Base-by-base conservation (phyloP, 306 rosid genomes). In the Castanea sativa region DNA sequence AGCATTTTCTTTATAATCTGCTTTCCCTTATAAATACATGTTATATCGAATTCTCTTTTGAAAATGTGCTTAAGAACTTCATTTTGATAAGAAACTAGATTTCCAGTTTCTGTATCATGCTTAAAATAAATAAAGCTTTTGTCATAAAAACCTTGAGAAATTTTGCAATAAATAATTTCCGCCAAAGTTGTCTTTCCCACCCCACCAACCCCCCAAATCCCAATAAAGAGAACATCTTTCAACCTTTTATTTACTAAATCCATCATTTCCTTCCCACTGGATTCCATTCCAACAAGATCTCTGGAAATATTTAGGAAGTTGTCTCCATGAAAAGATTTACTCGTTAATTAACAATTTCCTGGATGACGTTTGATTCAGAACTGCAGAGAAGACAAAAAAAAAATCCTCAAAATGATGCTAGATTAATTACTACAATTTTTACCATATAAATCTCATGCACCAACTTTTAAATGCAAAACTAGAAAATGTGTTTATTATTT, bases 151-250 rank as follows among this genome's bases (percentile, higher is more conserved):
- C 57, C 43, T 21, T 4, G 3, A 18, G n/a, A 19, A 19, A 77
- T 77, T 53, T 13, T 35, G 13, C 56, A 1, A 27, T 51, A 77
- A 29, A 77, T n/a, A 12, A 16, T 53, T 53, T 18, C 68, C 0
- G 74, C 74, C 4, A 45, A 55, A 77, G 74, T 53, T 52, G 73
- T 43, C 71, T 81, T 81, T 1, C 79, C 71, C 29, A 61, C 13
- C 10, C 79, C 71, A 0, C 79, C 79, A 70, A 59, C 60, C 19
- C 85, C 85, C 85, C 85, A 76, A 59, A 81, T 81, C 5, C 85
- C 81, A 13, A 76, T 2, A 51, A 81, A 81, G 9, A 6, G 38
- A 61, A 81, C 77, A 70, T 76, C 73, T 0, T 18, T 20, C 25
- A 35, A 27, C 13, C 59, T 30, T 29, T 19, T 13, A n/a, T 63